A percentile compares a stretch with the other conserved stretches of the same genome.
phyloP scores from a whole-genome alignment of 805 yeast species.

The Wickerhamomyces tratensis region DNA sequence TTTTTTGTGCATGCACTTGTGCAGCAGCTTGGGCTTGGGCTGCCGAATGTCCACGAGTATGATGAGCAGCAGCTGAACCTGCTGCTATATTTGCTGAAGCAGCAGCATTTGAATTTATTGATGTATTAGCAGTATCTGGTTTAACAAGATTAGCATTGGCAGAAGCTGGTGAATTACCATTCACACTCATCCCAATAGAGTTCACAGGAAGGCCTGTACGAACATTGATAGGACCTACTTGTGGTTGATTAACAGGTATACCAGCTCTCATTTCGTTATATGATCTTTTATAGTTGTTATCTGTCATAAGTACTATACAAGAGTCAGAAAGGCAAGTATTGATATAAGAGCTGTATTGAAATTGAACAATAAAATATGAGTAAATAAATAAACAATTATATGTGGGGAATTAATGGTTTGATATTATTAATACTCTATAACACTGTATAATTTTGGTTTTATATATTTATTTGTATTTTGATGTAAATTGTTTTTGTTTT shows the following conservation, averaged over 20 bases:
- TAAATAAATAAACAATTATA: too few relatives aligned
- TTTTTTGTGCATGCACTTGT: conserved; percentile 15
- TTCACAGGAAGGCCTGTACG: too few relatives aligned
- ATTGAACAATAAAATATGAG: too few relatives aligned
- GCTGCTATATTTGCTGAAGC: conserved; percentile 2
- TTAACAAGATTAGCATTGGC: conserved; percentile 8
- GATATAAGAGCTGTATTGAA: too few relatives aligned
- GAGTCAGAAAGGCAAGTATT: too few relatives aligned
- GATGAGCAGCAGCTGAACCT: conserved; percentile 8
- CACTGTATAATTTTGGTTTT: too few relatives aligned
- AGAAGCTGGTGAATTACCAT: neutral
- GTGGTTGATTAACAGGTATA: neutral
- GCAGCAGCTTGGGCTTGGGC: conserved; percentile 10
- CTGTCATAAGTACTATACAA: too few relatives aligned
- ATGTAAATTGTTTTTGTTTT: too few relatives aligned
- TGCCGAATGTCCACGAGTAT: conserved; percentile 2
- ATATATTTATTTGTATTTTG: too few relatives aligned
- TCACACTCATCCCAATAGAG: too few relatives aligned
- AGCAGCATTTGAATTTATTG: neutral
- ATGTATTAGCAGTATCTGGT: conserved; percentile 10
- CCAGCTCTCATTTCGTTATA: conserved; percentile 11
- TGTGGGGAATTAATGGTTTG: too few relatives aligned
- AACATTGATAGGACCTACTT: neutral
- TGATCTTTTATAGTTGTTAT: conserved; percentile 5
- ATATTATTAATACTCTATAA: too few relatives aligned